Base-by-base conservation (phyloP, 306 rosid genomes). In the Heteromeles arbutifolia region DNA sequence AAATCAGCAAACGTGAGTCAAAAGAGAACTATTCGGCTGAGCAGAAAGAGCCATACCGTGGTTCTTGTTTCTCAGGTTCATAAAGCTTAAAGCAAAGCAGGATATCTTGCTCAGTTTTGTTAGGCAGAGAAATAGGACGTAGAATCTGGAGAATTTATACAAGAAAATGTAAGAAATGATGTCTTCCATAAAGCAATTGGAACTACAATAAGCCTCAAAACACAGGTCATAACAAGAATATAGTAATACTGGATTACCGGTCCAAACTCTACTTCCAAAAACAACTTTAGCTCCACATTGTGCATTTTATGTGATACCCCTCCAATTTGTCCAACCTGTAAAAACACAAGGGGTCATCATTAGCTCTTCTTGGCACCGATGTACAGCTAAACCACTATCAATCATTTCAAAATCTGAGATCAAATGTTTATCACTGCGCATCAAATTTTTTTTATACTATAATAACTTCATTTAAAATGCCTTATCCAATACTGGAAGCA, bases 1-100 rank as follows among this genome's bases (percentile, higher is more conserved):
- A 62, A 19, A 22, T 71, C 21, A 77, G 78, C 34, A 66, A 81
- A 29, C 41, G 62, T 2, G 14, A 48, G 39, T 52, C 59, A 7
- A 52, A 39, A 69, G 43, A 44, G 32, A 50, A 50, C 69, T 5
- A 73, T 18, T 15, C 41, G 3, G 80, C 56, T 5, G 8, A 69
- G 50, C 53, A 82, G 75, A 73, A 54, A 73, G 76, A 72, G 72
- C 39, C 34, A 28, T 87, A 94, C 98, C 98, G 79, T 76, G 92
- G 88, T 85, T 85, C 86, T 77, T 81, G 84, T 78, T 75, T 84
- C 72, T 83, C 83, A 69, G 96, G 97, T 67, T 90, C 90, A 85
- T 92, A 94, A 70, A 90, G 82, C 85, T 94, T 94, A 76, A 94
- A 88, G 83, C 92, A 94, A 44, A 90, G 87, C 3, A 94, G 74